Evolutionary conservation across 345 rosid genomes (phyloP).

Genomic region (Chamaenerion angustifolium): DNA sequence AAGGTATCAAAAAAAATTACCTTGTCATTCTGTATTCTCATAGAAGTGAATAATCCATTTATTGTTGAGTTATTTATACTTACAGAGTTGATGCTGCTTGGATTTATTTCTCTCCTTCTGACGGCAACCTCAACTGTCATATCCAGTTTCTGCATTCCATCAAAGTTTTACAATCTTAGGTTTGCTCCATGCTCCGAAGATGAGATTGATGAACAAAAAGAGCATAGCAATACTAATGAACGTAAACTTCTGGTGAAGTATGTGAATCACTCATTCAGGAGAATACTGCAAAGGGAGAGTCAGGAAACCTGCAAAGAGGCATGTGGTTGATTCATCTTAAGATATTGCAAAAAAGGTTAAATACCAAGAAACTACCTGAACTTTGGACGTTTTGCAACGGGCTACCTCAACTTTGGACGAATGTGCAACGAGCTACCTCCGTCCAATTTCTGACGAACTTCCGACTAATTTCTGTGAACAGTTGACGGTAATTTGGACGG

Average conservation of each 20-base stretch:
- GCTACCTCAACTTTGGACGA: no score
- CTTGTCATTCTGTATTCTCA: background rate
- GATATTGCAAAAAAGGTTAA: no score
- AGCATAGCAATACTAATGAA: slow-evolving; percentile 29
- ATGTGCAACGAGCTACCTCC: no score
- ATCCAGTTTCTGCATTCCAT: slow-evolving; percentile 74
- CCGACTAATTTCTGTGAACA: no score
- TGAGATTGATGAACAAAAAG: slow-evolving; percentile 37
- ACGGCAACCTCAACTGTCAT: slow-evolving; percentile 73
- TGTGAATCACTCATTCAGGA: slow-evolving; percentile 25
- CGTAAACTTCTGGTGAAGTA: slow-evolving; percentile 35
- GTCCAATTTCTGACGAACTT: no score
- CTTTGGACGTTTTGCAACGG: no score
- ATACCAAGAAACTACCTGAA: no score
- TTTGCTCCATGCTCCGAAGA: slow-evolving; percentile 75
- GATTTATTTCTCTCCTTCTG: slow-evolving; percentile 87
- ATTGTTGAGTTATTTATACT: slow-evolving; percentile 1
- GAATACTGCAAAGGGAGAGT: slow-evolving; percentile 31
- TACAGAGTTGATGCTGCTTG: slow-evolving; percentile 94
- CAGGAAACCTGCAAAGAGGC: slow-evolving; percentile 63
- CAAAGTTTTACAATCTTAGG: slow-evolving; percentile 56
- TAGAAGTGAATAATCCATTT: background rate
- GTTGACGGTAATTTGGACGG: no score
- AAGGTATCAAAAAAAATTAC: slow-evolving; percentile 28
- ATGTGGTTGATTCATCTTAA: slow-evolving; percentile 9